Base-by-base conservation (phyloP, 2,329 filamentous ascomycete species). In the Zalaria obscura region DNA sequence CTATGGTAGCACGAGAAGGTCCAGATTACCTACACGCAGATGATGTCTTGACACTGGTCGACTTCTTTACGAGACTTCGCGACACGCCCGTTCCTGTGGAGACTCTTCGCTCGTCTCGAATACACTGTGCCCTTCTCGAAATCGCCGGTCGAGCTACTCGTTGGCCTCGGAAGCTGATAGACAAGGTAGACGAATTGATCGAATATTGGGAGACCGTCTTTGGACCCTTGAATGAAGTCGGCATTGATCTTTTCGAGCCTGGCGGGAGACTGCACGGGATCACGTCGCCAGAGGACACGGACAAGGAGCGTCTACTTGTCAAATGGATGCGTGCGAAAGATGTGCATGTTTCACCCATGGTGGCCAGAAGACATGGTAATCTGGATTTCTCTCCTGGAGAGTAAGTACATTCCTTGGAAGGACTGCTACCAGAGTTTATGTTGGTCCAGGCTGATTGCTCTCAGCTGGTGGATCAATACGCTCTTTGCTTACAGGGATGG, bases 401-500 rank as follows among this genome's bases (percentile, higher is more conserved):
- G 66, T 70, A 45, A 52, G 64, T 5, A 11, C 9, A 29, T 26
- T 28, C 2, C 26, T 11, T 35, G 35, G 31, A 27, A 26, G 1
- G 3, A 18, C 18, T 39, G 25, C 5, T n/a, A 27, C 3, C 29
- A 38, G 27, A 25, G 35, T 27, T 34, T 31, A n/a, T 41, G 32
- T 36, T 40, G 9, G 32, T 33, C 7, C n/a, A 3, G 33, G 36
- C 25, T 35, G 3, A 8, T 34, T 36, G 18, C 7, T 33, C 11
- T 18, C 35, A 69, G 66, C 27, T 70, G 67, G 67, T 70, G 67
- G 67, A 65, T 70, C 47, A 66, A 61, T 39, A 48, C 62, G 25
- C 51, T 68, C 9, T 69, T 69, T 44, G 67, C 67, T 5, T 61
- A 63, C 35, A 59, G 62, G 28, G 66, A 60, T 37, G 67, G 67